phyloP scores from a whole-genome alignment of 208 protist genomes.

The Leishmania turanica region DNA sequence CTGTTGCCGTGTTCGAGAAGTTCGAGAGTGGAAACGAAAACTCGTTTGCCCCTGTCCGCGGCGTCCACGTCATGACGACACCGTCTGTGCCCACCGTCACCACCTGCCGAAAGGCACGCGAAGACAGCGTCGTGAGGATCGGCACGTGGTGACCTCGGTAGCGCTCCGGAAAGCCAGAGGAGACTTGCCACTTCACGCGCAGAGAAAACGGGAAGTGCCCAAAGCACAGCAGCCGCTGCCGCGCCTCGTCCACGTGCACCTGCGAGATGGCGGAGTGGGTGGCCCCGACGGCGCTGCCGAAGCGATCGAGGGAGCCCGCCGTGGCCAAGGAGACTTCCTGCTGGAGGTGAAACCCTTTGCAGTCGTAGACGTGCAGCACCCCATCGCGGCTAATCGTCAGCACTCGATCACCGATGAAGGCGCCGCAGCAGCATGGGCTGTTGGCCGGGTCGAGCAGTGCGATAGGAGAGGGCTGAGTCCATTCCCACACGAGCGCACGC shows the following conservation, averaged over 20 bases:
- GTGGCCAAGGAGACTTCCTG: slow-evolving; percentile 55
- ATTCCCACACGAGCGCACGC: slow-evolving; percentile 81
- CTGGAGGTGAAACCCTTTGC: slow-evolving; percentile 56
- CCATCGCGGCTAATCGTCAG: slow-evolving; percentile 68
- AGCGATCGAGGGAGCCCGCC: slow-evolving; percentile 11
- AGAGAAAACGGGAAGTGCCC: slow-evolving; percentile 56
- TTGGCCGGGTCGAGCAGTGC: slow-evolving; percentile 69
- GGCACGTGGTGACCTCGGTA: slow-evolving; percentile 66
- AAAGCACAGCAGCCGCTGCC: slow-evolving; percentile 52
- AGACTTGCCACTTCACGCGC: slow-evolving; percentile 57
- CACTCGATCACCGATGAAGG: slow-evolving; percentile 53
- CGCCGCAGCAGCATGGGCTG: slow-evolving; percentile 64
- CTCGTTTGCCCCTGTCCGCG: slow-evolving; percentile 47
- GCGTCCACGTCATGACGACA: slow-evolving; percentile 79
- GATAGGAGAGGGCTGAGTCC: slow-evolving; percentile 57
- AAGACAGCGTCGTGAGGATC: slow-evolving; percentile 67
- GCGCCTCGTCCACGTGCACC: slow-evolving; percentile 38
- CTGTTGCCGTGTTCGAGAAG: slow-evolving; percentile 71
- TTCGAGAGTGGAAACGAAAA: slow-evolving; percentile 81
- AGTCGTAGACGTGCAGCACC: slow-evolving; percentile 69
- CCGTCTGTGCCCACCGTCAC: slow-evolving; percentile 76
- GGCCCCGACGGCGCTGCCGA: neutral
- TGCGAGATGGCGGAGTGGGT: slow-evolving; percentile 10
- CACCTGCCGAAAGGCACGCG: slow-evolving; percentile 63
- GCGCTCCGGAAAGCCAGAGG: slow-evolving; percentile 46